Conservation (phyloP, 2,329 filamentous ascomycete species). For the Venturiaceae sp. region DNA sequence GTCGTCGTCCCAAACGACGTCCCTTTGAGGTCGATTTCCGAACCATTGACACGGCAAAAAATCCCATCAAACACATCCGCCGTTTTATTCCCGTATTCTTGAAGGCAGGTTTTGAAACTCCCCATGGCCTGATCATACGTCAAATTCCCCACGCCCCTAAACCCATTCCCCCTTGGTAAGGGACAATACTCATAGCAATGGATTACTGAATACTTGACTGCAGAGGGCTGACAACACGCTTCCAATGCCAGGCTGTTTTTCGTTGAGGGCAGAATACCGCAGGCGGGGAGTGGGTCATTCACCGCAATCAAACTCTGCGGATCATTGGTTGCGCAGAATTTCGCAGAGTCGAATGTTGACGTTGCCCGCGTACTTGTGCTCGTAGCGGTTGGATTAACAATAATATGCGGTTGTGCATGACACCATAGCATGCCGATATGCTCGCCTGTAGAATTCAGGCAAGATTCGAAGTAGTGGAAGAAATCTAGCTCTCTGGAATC, state of each 20-base stretch:
- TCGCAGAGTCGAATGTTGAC: not conserved
- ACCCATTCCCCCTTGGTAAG: conserved; percentile 3
- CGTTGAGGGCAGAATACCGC: not conserved
- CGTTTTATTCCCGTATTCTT: conserved; percentile 2
- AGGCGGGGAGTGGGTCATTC: not conserved
- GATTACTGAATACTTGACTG: not conserved
- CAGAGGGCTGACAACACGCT: conserved; percentile 4
- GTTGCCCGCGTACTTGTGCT: not conserved
- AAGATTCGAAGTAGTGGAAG: conserved; percentile 6
- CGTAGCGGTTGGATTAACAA: not conserved
- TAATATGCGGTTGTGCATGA: conserved; percentile 2
- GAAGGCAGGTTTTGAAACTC: conserved; percentile 7
- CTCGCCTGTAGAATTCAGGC: conserved; percentile 5
- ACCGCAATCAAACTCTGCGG: not conserved
- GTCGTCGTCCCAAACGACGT: not conserved
- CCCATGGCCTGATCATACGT: conserved; percentile 5
- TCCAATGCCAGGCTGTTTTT: not conserved
- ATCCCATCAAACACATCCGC: conserved; percentile 1
- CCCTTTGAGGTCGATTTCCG: not conserved
- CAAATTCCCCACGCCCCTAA: conserved; percentile 1
- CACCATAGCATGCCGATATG: conserved; percentile 1
- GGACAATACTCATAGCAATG: conserved; percentile 7
- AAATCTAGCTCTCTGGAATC: not conserved
- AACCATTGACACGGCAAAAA: not conserved
- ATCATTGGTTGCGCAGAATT: conserved; percentile 1